Percentiles rank a stretch among this genome's conserved stretches.
These are phyloP conservation scores for Hydnomerulius pinastri DNA, from an alignment of 768 basidiomycete genomes.

Conservation along the genomic window DNA sequence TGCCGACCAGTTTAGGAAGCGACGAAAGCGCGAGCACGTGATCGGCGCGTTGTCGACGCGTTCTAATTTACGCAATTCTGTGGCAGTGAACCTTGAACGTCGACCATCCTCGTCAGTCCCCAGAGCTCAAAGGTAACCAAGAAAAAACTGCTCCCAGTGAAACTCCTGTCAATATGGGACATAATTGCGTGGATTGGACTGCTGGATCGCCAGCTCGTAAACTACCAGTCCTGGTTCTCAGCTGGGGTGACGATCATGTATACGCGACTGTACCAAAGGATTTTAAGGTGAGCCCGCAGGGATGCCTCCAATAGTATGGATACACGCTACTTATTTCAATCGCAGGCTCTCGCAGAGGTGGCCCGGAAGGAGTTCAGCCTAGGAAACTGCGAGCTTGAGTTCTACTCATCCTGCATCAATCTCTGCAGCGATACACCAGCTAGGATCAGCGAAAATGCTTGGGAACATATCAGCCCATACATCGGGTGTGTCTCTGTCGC, in stretches of 20 bases:
- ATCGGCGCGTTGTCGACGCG: no score
- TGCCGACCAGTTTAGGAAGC: no score
- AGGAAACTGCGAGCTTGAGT: constrained; percentile 9
- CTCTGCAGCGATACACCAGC: constrained; percentile 21
- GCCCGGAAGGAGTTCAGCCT: constrained; percentile 23
- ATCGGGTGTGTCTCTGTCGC: constrained; percentile 27
- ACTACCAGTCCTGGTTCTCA: constrained; percentile 20
- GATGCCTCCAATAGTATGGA: neutral
- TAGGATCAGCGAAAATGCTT: constrained; percentile 21
- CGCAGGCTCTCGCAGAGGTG: constrained; percentile 17
- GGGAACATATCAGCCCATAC: constrained; percentile 16
- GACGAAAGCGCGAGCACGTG: no score
- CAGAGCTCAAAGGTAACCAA: no score
- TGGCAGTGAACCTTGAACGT: no score
- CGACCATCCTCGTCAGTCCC: no score
- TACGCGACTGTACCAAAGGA: constrained; percentile 20
- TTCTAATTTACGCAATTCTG: no score
- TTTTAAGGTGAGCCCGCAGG: constrained; percentile 11
- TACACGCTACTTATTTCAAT: neutral
- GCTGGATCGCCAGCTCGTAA: constrained; percentile 20
- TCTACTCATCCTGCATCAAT: constrained; percentile 23
- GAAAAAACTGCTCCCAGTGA: no score
- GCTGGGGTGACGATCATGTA: constrained; percentile 11
- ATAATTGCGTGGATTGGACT: constrained; percentile 30
- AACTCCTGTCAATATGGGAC: constrained; percentile 21